Base-by-base conservation (phyloP, 2,329 filamentous ascomycete genomes). In the Eurotiales sp. region DNA sequence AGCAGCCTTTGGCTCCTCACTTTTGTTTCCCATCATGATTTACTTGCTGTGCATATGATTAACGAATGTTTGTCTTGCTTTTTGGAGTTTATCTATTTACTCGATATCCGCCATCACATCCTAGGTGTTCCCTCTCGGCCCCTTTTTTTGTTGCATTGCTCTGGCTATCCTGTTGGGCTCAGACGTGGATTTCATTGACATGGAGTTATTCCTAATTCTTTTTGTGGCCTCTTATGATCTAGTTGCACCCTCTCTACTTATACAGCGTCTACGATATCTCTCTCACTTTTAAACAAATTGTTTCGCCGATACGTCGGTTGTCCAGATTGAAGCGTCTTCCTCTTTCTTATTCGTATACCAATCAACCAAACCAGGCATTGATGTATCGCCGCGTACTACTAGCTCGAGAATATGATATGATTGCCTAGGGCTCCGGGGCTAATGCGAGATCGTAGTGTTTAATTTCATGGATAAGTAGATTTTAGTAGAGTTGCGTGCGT, bases 21-120 rank as follows among this genome's bases (percentile, higher is more conserved):
- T 32, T 23, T 17, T n/a, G n/a, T n/a, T 19, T 25, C 19, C 34
- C 10, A 30, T 27, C 36, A 50, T 37, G 39, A 43, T 43, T 43
- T 21, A 19, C 29, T 42, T 43, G 39, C 30, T 34, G n/a, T 50
- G 47, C 39, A 50, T 50, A 50, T 43, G 47, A 50, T 37, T 42
- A 14, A 43, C 42, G 47, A 50, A 22, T 23, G 22, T 41, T 29
- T 50, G 39, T 11, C 23, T 34, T 42, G 34, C n/a, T 21, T 21
- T 14, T 30, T 4, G 47, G 39, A 42, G 27, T 50, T 42, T 36
- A n/a, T n/a, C n/a, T n/a, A 42, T 43, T 43, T 22, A n/a, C 17
- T 27, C 15, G 25, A 12, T 37, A 27, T 43, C 29, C 42, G 39
- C 32, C 23, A 34, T 43, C 22, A 23, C n/a, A n/a, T n/a, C n/a